Conservation (phyloP, 305 asterid genomes). For the Fraxinus greggii region DNA sequence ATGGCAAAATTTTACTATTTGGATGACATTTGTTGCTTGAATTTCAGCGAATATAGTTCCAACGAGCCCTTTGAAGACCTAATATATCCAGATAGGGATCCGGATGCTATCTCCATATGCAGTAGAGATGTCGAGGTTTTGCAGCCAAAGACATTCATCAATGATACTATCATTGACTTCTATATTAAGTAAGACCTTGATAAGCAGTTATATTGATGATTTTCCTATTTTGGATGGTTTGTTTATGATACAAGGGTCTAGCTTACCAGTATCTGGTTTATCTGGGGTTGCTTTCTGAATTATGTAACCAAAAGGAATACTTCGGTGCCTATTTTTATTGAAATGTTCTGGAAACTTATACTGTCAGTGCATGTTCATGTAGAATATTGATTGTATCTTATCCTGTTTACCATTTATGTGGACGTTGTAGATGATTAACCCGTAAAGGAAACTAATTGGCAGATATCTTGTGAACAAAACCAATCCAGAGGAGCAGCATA, state of each 20-base stretch:
- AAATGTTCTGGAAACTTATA: not conserved
- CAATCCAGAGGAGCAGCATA: constrained; percentile 49
- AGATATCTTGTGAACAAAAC: constrained; percentile 59
- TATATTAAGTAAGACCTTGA: constrained; percentile 61
- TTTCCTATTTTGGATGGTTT: constrained; percentile 4
- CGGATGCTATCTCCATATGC: constrained; percentile 75
- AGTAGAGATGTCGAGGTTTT: constrained; percentile 64
- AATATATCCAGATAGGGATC: constrained; percentile 80
- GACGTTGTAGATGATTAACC: not conserved
- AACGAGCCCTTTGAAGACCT: constrained; percentile 54
- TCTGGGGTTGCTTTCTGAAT: constrained; percentile 12
- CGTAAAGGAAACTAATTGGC: constrained; percentile 32
- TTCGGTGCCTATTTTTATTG: not conserved
- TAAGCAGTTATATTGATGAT: not conserved
- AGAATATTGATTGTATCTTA: not conserved
- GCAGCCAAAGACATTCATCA: constrained; percentile 77
- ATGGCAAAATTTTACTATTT: constrained; percentile 14
- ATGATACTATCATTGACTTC: constrained; percentile 88
- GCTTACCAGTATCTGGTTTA: not conserved
- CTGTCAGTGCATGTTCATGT: not conserved
- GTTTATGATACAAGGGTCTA: not conserved
- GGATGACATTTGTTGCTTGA: constrained; percentile 22
- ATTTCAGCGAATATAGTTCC: constrained; percentile 40
- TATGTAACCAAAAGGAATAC: not conserved
- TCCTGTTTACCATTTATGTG: not conserved